Conservation (phyloP, 2,329 filamentous ascomycete species). For the Ophiocordyceps robertsii region DNA sequence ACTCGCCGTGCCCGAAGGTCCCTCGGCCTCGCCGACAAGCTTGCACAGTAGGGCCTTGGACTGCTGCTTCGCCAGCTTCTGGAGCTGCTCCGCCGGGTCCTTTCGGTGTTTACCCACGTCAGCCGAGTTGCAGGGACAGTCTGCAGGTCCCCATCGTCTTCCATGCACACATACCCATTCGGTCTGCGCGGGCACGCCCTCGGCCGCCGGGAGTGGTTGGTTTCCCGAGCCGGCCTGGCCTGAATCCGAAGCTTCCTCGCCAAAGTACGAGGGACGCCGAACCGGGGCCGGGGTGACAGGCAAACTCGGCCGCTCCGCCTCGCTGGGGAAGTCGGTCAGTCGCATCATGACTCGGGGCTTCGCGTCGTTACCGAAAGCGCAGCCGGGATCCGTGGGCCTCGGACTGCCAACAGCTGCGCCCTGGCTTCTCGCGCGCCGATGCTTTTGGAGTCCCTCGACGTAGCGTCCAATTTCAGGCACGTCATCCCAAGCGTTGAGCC, state of each 20-base stretch:
- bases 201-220: constrained; percentile 55
- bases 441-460: constrained; percentile 61
- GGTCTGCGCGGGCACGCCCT: constrained; percentile 73
- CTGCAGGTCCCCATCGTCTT: constrained; percentile 30
- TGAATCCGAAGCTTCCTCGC: constrained; percentile 20
- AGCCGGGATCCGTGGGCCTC: background rate
- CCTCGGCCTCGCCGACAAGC: constrained; percentile 24
- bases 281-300: constrained; percentile 83
- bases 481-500: constrained; percentile 85
- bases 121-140: constrained; percentile 43
- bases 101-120: constrained; percentile 37
- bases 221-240: constrained; percentile 34
- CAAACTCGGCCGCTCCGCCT: constrained; percentile 70
- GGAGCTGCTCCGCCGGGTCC: constrained; percentile 58
- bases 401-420: constrained; percentile 4
- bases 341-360: constrained; percentile 41
- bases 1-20: constrained; percentile 3
- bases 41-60: constrained; percentile 45
- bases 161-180: constrained; percentile 83
- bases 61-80: constrained; percentile 55
- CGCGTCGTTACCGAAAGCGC: background rate
- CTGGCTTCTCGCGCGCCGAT: constrained; percentile 19
- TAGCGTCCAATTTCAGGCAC: constrained; percentile 80
- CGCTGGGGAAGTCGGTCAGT: constrained; percentile 78
- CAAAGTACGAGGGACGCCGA: constrained; percentile 53